Percentiles rank a stretch among this genome's conserved stretches.
phyloP scores from a whole-genome alignment of 2,329 filamentous ascomycete species.

The Diplodia corticola region DNA sequence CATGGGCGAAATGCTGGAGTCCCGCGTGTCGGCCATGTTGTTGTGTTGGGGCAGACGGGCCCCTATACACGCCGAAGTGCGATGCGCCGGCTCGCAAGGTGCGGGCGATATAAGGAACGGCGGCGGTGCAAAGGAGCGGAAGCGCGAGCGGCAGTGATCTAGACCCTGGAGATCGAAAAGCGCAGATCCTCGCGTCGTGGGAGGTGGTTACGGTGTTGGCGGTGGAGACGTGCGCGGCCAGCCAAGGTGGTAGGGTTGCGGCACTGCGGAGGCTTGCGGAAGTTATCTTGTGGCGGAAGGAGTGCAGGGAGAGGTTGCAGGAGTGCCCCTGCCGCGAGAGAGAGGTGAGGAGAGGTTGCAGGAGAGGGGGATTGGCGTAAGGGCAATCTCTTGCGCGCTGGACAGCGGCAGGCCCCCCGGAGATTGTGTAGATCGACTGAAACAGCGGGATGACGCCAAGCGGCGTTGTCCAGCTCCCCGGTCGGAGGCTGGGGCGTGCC shows the following conservation, averaged over 20 bases:
- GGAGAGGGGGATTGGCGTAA: conserved; percentile 19
- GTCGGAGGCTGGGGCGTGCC: not conserved
- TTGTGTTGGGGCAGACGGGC: conserved; percentile 6
- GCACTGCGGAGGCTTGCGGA: not conserved
- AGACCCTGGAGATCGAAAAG: conserved; percentile 1
- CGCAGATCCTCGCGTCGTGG: conserved; percentile 16
- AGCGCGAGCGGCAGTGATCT: not conserved
- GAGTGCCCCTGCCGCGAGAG: conserved; percentile 12
- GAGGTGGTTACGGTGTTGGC: not conserved
- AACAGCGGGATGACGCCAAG: conserved; percentile 19
- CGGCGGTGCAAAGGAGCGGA: conserved; percentile 1
- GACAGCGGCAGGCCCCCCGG: conserved; percentile 13
- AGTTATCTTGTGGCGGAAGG: not conserved
- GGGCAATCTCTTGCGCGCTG: conserved; percentile 17
- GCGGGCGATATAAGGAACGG: not conserved
- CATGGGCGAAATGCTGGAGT: conserved; percentile 33
- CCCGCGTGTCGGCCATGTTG: conserved; percentile 33
- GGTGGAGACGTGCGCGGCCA: conserved; percentile 5
- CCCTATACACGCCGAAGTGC: not conserved
- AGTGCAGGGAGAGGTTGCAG: conserved; percentile 11
- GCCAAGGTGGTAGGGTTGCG: not conserved
- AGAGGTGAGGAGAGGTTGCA: not conserved
- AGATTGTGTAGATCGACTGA: conserved; percentile 17
- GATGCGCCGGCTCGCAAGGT: not conserved
- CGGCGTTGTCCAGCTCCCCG: not conserved